Base-by-base conservation (phyloP, 345 rosid species). In the Syzygium jambos region DNA sequence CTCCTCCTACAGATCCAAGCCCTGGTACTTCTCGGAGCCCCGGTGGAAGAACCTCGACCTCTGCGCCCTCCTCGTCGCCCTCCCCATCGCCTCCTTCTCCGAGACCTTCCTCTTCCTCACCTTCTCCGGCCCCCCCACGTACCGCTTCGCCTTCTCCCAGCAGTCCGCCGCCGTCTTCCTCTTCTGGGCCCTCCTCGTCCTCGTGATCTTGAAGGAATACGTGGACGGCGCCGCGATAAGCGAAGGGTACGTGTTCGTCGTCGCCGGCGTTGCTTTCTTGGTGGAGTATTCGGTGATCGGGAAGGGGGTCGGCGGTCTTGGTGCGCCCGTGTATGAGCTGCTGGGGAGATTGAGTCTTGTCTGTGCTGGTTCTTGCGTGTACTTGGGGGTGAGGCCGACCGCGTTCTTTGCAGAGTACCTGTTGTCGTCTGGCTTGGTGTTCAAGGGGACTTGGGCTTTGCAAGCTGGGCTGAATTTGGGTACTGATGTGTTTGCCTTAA, bases 21-120 rank as follows among this genome's bases (percentile, higher is more conserved):
- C 90, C 3, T 92, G 95, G 93, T 93, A 91, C 88, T 90, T 93
- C 88, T 90, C 92, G 41, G 90, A 90, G 27, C 89, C 90, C 77
- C 91, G 88, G 87, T 88, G 89, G 90, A 93, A 88, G 65, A 93
- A 91, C 91, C 88, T 95, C 84, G 95, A 93, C 87, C 87, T 95
- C 46, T 95, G 91, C 90, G 21, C 90, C 89, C 94, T 93, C 56
- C 61, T 89, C 6, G 56, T 95, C 34, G 91, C 93, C 78, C 95
- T 94, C 52, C 96, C 95, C 29, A 86, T 93, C 41, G 92, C 94
- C 85, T 93, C 93, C 46, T 92, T 93, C 87, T 88, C 95, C 29
- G 85, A 91, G 46, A 52, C 93, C 87, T 91, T 93, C 91, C 82
- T 93, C 87, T 94, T 93, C 91, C 61, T 89, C 63, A 87, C 95